phyloP scores from a whole-genome alignment of 805 yeast species.

The Starmerella kuoi region DNA sequence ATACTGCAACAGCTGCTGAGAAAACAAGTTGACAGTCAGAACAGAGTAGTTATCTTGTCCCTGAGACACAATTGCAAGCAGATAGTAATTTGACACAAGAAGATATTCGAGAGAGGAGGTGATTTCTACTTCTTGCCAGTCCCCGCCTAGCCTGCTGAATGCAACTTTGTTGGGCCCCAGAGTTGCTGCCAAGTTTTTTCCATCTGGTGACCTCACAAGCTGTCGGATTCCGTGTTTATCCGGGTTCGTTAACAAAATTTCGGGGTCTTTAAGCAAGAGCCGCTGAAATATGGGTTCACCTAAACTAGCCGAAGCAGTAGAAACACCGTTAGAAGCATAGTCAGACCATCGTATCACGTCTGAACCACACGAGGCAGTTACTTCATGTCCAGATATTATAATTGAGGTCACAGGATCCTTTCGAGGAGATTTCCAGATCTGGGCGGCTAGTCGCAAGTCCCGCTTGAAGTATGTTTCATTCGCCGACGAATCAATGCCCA shows the following conservation, averaged over 20 bases:
- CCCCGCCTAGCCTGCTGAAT: not conserved
- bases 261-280: not conserved
- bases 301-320: not conserved
- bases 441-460: slow-evolving; percentile 33
- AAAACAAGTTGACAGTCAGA: slow-evolving; percentile 6
- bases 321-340: not conserved
- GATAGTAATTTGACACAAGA: slow-evolving; percentile 13
- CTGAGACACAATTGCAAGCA: slow-evolving; percentile 4
- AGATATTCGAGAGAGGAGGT: slow-evolving; percentile 1
- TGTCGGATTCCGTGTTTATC: not conserved
- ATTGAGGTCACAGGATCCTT: slow-evolving; percentile 22
- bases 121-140: slow-evolving; percentile 2
- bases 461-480: slow-evolving; percentile 36
- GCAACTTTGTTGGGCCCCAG: slow-evolving; percentile 3
- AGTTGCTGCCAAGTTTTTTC: slow-evolving; percentile 6
- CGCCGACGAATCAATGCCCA: slow-evolving; percentile 31
- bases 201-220: slow-evolving; percentile 9
- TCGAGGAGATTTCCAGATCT: slow-evolving; percentile 31
- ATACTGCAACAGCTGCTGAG: slow-evolving; percentile 35
- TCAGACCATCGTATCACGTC: slow-evolving; percentile 5
- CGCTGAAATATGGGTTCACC: not conserved
- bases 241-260: not conserved
- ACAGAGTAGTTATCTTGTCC: not conserved
- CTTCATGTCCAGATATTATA: slow-evolving; percentile 32
- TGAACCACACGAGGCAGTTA: slow-evolving; percentile 23